phyloP scores from a whole-genome alignment of 495 filamentous ascomycete species.

The Penicillium chermesinum region DNA sequence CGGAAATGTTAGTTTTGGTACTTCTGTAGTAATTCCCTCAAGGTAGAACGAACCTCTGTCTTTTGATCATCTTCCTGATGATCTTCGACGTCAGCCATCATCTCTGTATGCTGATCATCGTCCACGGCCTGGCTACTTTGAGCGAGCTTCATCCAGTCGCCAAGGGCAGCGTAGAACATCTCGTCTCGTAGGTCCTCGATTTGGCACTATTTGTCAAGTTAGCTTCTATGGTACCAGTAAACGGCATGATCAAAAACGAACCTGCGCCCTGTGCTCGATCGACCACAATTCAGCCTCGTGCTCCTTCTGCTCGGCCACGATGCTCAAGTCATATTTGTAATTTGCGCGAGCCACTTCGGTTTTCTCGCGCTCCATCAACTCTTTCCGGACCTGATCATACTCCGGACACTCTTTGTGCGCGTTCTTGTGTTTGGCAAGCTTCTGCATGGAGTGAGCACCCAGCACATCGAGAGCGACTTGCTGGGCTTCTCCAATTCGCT shows the following conservation, averaged over 20 bases:
- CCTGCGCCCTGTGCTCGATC: constrained; percentile 25
- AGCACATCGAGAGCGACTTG: constrained; percentile 34
- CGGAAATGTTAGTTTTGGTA: too few relatives aligned
- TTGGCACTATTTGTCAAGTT: constrained; percentile 17
- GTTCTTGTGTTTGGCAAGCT: constrained; percentile 36
- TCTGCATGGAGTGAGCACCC: constrained; percentile 35
- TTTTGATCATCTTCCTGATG: too few relatives aligned
- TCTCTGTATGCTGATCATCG: constrained; percentile 47
- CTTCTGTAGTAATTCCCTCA: too few relatives aligned
- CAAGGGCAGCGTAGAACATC: constrained; percentile 32
- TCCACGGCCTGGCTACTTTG: constrained; percentile 37
- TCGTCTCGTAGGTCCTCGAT: constrained; percentile 33
- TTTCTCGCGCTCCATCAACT: constrained; percentile 16
- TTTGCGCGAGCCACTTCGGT: constrained; percentile 18
- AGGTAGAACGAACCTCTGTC: too few relatives aligned
- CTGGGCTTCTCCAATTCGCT: constrained; percentile 38
- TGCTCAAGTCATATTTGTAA: constrained; percentile 26
- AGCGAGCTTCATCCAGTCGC: constrained; percentile 40
- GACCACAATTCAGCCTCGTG: constrained; percentile 24
- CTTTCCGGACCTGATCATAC: constrained; percentile 27
- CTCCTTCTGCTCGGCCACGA: constrained; percentile 23
- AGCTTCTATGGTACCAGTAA: constrained; percentile 1
- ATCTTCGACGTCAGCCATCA: constrained; percentile 36
- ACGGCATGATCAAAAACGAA: constrained; percentile 12
- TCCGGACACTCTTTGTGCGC: constrained; percentile 41